Evolutionary conservation across 2,329 filamentous ascomycete species (phyloP).

Genomic region (Apiospora arundinis): DNA sequence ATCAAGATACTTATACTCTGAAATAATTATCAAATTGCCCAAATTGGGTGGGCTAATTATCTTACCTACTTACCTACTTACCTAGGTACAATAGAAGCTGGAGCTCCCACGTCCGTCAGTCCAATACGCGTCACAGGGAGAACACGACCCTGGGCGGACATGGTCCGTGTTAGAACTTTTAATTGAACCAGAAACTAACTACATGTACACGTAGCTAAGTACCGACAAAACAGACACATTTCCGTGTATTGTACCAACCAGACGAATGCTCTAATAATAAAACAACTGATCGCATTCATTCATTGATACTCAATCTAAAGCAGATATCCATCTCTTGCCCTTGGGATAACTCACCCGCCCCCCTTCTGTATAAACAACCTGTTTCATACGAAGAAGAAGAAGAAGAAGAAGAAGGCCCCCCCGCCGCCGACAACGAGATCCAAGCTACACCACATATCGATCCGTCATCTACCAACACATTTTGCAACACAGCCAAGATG

Average conservation of each 20-base stretch:
- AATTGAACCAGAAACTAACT: neutral
- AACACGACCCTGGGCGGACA: neutral
- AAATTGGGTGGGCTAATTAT: neutral
- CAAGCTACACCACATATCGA: neutral
- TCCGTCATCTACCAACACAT: neutral
- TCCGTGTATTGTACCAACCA: neutral
- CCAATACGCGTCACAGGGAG: constrained; percentile 6
- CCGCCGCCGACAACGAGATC: neutral
- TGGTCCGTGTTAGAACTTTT: constrained; percentile 9
- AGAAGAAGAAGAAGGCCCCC: neutral
- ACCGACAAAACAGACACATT: neutral
- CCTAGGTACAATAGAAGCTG: neutral
- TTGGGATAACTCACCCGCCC: neutral
- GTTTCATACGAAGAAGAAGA: too few relatives aligned
- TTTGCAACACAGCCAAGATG: constrained; percentile 52
- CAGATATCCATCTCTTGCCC: neutral
- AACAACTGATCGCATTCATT: neutral
- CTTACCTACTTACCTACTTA: too few relatives aligned
- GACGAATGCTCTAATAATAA: neutral
- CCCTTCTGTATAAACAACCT: neutral
- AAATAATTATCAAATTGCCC: neutral
- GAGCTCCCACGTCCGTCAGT: constrained; percentile 4
- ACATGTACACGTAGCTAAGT: constrained; percentile 8
- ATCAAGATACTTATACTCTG: too few relatives aligned
- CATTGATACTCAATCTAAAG: neutral